Conservation (phyloP, 169 alveolate genomes). For the Eimeria zaria region DNA sequence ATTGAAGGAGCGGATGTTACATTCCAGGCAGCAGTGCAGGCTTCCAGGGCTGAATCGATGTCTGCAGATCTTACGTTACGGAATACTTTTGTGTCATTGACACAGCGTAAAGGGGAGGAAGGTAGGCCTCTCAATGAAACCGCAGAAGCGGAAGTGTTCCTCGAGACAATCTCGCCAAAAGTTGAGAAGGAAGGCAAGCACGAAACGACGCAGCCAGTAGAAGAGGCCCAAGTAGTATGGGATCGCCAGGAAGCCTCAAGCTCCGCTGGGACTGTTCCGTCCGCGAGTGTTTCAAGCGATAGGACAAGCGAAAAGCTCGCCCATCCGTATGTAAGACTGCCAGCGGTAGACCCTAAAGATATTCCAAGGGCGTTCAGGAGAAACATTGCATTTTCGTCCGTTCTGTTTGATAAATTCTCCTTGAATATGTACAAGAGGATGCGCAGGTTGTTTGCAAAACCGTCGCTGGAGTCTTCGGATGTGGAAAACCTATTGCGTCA, state of each 20-base stretch:
- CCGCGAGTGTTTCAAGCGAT: neutral
- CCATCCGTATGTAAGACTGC: neutral
- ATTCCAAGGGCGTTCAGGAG: neutral
- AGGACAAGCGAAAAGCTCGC: neutral
- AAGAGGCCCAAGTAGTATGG: neutral
- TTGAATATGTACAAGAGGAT: neutral
- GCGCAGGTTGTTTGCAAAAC: slow-evolving; percentile 1
- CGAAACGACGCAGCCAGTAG: neutral
- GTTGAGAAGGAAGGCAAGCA: neutral
- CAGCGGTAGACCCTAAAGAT: neutral
- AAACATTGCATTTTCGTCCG: neutral
- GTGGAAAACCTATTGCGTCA: neutral
- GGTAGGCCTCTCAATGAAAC: neutral
- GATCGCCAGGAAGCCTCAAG: neutral
- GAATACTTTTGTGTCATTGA: neutral
- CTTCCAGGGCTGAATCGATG: neutral
- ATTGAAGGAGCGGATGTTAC: neutral
- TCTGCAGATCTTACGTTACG: neutral
- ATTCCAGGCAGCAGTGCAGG: neutral
- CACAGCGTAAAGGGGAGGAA: neutral
- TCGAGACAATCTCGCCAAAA: neutral
- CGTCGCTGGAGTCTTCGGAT: neutral
- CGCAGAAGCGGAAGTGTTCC: neutral
- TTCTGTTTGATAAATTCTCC: neutral
- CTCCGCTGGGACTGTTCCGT: neutral